Conservation (phyloP, 345 rosid species). For the Kernera saxatilis region DNA sequence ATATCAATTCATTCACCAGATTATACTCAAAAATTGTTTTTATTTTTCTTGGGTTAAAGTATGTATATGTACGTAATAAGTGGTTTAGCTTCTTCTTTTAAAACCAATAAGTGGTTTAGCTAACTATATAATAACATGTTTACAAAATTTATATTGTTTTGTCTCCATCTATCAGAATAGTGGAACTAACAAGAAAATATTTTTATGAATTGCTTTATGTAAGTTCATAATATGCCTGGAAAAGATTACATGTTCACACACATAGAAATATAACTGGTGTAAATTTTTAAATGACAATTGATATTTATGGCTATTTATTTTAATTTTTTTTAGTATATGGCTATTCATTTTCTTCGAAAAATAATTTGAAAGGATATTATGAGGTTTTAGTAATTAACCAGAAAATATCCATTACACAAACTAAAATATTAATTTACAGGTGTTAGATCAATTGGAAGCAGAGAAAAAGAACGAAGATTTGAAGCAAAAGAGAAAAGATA, state of each 20-base stretch:
- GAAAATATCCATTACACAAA: too few relatives aligned
- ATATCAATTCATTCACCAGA: neutral
- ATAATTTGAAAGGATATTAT: neutral
- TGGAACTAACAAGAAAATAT: too few relatives aligned
- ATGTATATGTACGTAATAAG: neutral
- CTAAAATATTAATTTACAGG: too few relatives aligned
- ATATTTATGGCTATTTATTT: too few relatives aligned
- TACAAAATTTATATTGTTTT: too few relatives aligned
- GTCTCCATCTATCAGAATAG: neutral
- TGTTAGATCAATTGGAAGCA: conserved; percentile 30
- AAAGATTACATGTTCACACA: neutral
- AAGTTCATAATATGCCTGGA: too few relatives aligned
- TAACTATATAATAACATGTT: too few relatives aligned
- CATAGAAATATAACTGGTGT: neutral
- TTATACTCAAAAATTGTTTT: neutral
- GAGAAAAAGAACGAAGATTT: conserved; percentile 46
- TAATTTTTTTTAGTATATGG: neutral
- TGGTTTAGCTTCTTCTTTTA: too few relatives aligned
- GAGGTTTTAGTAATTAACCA: neutral
- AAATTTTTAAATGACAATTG: neutral
- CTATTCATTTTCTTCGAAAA: neutral
- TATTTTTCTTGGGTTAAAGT: too few relatives aligned
- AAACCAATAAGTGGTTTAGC: too few relatives aligned
- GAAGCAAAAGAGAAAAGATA: conserved; percentile 22
- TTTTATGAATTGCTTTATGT: neutral